Conservation (phyloP, 768 basidiomycete genomes). For the Hygrophorus russula region DNA sequence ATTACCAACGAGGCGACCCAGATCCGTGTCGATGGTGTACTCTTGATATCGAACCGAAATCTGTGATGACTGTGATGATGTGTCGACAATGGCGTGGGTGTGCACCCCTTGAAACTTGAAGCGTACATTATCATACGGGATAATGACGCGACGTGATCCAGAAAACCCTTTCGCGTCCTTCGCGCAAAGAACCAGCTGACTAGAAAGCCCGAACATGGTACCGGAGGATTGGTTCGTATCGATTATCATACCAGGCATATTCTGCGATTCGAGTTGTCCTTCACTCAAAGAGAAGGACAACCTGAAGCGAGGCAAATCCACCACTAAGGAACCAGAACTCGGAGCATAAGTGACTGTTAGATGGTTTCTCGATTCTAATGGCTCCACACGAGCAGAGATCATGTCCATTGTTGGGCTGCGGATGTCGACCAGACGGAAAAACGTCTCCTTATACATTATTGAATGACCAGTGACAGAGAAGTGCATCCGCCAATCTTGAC, state of each 20-base stretch:
- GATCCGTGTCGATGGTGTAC: slow-evolving; percentile 22
- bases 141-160: slow-evolving; percentile 21
- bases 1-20: slow-evolving; percentile 21
- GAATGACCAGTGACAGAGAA: slow-evolving; percentile 9
- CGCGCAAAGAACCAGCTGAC: slow-evolving; percentile 26
- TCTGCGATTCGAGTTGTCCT: slow-evolving; percentile 25
- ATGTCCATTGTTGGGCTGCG: slow-evolving; percentile 14
- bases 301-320: slow-evolving; percentile 27
- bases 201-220: slow-evolving; percentile 31
- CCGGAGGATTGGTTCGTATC: slow-evolving; percentile 29
- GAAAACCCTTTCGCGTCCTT: slow-evolving; percentile 10
- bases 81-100: slow-evolving; percentile 14
- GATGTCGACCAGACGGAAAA: slow-evolving; percentile 15
- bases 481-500: slow-evolving; percentile 19
- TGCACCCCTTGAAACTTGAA: slow-evolving; percentile 11
- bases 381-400: slow-evolving; percentile 11
- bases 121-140: slow-evolving; percentile 26
- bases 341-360: slow-evolving; percentile 8
- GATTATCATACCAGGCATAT: slow-evolving; percentile 30
- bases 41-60: slow-evolving; percentile 9
- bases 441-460: slow-evolving; percentile 8
- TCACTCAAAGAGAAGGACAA: slow-evolving; percentile 28
- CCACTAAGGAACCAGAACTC: slow-evolving; percentile 10
- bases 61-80: not conserved
- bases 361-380: slow-evolving; percentile 12